A percentile compares a stretch with the other conserved stretches of the same genome.
Evolutionary conservation across 495 filamentous ascomycete genomes (phyloP).

Genomic region (Durotheca rogersii): DNA sequence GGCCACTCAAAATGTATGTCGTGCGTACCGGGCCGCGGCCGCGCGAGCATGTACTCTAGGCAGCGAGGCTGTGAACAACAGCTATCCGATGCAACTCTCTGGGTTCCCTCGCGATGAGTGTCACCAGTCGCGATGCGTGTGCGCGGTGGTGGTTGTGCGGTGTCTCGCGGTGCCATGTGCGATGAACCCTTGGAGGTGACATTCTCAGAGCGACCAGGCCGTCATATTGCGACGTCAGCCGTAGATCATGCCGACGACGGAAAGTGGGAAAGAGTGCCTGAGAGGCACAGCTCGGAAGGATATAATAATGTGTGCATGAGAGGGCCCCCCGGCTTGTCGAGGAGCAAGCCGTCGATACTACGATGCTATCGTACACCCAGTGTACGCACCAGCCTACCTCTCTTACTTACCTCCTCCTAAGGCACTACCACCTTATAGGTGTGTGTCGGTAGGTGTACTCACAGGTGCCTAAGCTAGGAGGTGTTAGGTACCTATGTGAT

Average conservation of each 20-base stretch:
- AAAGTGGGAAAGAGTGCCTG: neutral
- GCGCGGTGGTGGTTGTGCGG: too few relatives aligned
- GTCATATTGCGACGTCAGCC: slow-evolving; percentile 4
- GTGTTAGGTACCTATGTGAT: too few relatives aligned
- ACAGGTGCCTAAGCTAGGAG: too few relatives aligned
- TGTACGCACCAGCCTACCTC: too few relatives aligned
- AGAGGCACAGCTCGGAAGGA: slow-evolving; percentile 8
- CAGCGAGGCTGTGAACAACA: slow-evolving; percentile 2
- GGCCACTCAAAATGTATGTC: neutral
- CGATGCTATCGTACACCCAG: too few relatives aligned
- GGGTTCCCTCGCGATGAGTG: slow-evolving; percentile 3
- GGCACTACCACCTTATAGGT: too few relatives aligned
- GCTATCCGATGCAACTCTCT: neutral
- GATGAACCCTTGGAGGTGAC: slow-evolving; percentile 26
- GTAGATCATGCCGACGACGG: slow-evolving; percentile 13
- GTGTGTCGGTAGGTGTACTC: too few relatives aligned
- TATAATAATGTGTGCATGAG: neutral
- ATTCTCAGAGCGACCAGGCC: slow-evolving; percentile 15
- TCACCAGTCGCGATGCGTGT: slow-evolving; percentile 23
- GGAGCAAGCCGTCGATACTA: neutral
- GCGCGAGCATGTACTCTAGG: neutral
- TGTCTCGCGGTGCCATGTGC: slow-evolving; percentile 32
- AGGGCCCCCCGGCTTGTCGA: neutral
- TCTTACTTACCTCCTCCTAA: too few relatives aligned
- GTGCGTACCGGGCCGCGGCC: neutral